Evolutionary conservation across 148 eudicot genomes (phyloP), one percentile per base, ranked within the genome.

Genomic region (Chenopodium album): DNA sequence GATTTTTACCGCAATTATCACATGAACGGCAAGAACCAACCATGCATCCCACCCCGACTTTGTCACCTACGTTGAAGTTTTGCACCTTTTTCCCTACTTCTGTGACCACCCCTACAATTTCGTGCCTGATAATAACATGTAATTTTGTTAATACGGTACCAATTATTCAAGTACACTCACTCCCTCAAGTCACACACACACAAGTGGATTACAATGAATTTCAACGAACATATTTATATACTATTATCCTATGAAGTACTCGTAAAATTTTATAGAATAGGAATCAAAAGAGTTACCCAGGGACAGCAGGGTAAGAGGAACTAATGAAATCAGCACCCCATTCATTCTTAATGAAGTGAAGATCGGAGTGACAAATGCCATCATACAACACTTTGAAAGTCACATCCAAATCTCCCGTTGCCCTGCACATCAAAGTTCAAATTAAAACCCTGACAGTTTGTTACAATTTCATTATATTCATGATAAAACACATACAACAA

Each of bases 341-440:
- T 77, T 87, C 87, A 80, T 87, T 85, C 70, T 79, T 87, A 20
- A 85, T 48, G 77, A 56, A 87, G 77, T 87, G 89, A 73, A 84
- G 84, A 81, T 87, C 89, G 2, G 89, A 85, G 69, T 87, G 89
- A 76, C 89, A 87, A 6, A 87, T 73, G n/a, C 26, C 26, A 26
- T 26, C 26, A 26, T 26, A 26, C 26, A 26, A 26, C 26, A 26
- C 26, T 26, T 26, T 85, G 77, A 87, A 84, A 34, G 66, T 82
- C 66, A 87, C 87, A 62, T 87, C 87, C 20, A 73, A 50, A 23
- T 87, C 87, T 68, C 89, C 89, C 3, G 89, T 87, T 68, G 79
- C 89, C 84, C 89, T 87, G 85, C 68, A 10, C 56, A 52, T 52
- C 59, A 79, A 13, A 50, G 4, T 46, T 32, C 41, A 19, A 26